Base-by-base conservation (phyloP, 116 monocot species). In the Papilionanthe hybrid region DNA sequence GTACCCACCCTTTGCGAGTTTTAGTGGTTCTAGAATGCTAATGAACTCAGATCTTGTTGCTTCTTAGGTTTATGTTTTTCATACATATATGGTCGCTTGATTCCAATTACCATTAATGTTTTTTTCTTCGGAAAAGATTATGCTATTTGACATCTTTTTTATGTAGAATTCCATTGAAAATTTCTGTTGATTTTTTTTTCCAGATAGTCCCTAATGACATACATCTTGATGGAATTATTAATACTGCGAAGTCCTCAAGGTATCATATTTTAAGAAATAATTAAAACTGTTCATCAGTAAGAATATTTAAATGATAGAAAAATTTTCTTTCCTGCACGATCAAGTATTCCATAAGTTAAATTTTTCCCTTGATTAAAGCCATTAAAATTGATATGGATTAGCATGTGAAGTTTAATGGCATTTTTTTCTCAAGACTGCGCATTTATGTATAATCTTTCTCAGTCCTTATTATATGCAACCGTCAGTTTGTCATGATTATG, bases 171-270 rank as follows among this genome's bases (percentile, higher is more conserved):
- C 37, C 15, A 37, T 17, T 69, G 18, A 3, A 15, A 17, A 69
- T 69, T 69, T 69, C 12, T 69, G 32, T 69, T 32, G 11, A 15
- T 41, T 69, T 69, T 5, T 37, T 11, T 73, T 73, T 44, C 22
- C 44, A 73, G 73, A 73, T 73, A 73, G 43, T 11, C 73, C 73
- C 73, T 73, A 22, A 13, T 73, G 73, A 73, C 15, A 44, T 73
- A 22, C 20, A 73, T 44, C 73, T 73, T 44, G 44, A 73, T 73
- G 73, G 44, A n/a, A 73, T 73, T 22, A 73, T 73, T 44, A 73
- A 73, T 20, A n/a, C 73, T 44, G 8, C 44, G n/a, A 44, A 73
- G 42, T 73, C 37, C 37, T 69, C 73, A 73, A 73, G 73, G 73
- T 73, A 73, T 44, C 25, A 69, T 29, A 37, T 32, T 69, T 69